phyloP scores from a whole-genome alignment of 2,329 filamentous ascomycete species.

The Talaromyces funiculosus region DNA sequence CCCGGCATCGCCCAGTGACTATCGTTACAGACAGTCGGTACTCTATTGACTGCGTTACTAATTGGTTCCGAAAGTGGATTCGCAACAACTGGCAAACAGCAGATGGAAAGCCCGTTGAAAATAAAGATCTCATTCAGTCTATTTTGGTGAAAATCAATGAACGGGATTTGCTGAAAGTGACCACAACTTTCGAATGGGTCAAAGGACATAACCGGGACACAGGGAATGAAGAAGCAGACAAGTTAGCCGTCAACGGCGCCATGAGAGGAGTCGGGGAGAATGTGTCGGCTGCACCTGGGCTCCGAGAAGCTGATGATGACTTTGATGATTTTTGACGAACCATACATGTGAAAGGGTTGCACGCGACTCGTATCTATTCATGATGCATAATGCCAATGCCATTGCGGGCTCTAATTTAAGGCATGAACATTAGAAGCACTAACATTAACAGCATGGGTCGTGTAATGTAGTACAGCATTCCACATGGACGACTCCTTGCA shows the following conservation, averaged over 20 bases:
- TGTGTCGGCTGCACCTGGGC: not conserved
- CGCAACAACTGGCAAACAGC: slow-evolving; percentile 72
- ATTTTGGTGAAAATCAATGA: slow-evolving; percentile 67
- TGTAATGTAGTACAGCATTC: not conserved
- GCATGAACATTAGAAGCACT: not conserved
- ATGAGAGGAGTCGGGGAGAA: slow-evolving; percentile 29
- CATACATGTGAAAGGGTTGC: not conserved
- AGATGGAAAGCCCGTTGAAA: slow-evolving; percentile 67
- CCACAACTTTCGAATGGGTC: slow-evolving; percentile 76
- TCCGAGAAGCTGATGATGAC: not conserved
- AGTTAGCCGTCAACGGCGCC: slow-evolving; percentile 65
- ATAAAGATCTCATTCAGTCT: slow-evolving; percentile 73
- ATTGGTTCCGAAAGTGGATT: slow-evolving; percentile 76
- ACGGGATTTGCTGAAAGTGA: slow-evolving; percentile 53
- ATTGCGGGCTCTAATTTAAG: not conserved
- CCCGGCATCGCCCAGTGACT: slow-evolving; percentile 60
- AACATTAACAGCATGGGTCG: not conserved
- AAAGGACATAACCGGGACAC: slow-evolving; percentile 71
- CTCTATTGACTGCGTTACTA: slow-evolving; percentile 79
- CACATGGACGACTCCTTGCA: not conserved
- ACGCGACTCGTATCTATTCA: not conserved
- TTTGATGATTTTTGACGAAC: slow-evolving; percentile 6
- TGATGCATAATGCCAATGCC: not conserved
- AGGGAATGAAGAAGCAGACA: slow-evolving; percentile 78
- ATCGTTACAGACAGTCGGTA: slow-evolving; percentile 91